phyloP scores from a whole-genome alignment of 805 yeast genomes.

The Starmerella asiatica region DNA sequence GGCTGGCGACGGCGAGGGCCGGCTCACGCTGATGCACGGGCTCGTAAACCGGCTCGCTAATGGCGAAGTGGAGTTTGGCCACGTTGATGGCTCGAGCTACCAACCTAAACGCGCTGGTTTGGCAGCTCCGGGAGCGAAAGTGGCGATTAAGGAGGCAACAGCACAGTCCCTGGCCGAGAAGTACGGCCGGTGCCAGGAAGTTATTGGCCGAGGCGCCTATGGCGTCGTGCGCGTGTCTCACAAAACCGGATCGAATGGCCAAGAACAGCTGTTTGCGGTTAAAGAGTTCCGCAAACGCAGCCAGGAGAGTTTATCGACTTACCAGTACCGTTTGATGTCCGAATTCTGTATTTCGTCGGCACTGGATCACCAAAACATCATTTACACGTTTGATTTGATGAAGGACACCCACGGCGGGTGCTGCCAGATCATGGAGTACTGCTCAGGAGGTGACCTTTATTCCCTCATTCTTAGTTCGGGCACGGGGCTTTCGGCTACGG shows the following conservation, averaged over 20 bases:
- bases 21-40: conserved; percentile 26
- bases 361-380: conserved; percentile 61
- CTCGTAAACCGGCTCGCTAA: conserved; percentile 25
- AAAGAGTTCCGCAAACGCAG: conserved; percentile 57
- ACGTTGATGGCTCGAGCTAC: conserved; percentile 21
- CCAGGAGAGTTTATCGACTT: conserved; percentile 43
- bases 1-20: conserved; percentile 8
- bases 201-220: conserved; percentile 84
- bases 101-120: conserved; percentile 2
- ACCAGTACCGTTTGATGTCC: conserved; percentile 63
- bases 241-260: conserved; percentile 31
- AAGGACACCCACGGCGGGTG: conserved; percentile 56
- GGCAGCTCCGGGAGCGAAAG: conserved; percentile 6
- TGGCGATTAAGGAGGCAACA: conserved; percentile 23
- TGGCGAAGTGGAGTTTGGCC: conserved; percentile 27
- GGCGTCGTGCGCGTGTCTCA: conserved; percentile 88
- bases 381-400: conserved; percentile 67
- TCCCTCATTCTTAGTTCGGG: conserved; percentile 43
- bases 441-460: conserved; percentile 75
- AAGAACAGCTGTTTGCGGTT: conserved; percentile 49
- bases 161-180: conserved; percentile 56
- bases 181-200: conserved; percentile 90
- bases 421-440: conserved; percentile 89
- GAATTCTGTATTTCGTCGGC: conserved; percentile 82
- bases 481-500: conserved; percentile 43